phyloP scores from a whole-genome alignment of 306 rosid genomes.

The Medicago lupulina region DNA sequence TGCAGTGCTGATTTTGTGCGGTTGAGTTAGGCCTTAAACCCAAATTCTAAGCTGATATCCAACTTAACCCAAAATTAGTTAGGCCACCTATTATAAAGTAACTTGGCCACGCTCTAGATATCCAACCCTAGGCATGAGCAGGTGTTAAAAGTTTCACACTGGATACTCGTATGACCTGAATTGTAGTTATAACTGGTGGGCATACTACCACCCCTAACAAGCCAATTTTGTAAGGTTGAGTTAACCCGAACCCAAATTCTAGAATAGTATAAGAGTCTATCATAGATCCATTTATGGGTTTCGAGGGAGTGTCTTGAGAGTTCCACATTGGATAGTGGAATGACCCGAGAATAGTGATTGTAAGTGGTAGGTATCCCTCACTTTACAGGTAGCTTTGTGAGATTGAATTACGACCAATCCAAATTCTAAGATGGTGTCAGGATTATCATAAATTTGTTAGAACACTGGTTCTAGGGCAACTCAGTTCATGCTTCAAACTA shows the following conservation, averaged over 20 bases:
- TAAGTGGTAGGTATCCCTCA: neutral
- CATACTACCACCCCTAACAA: too few species aligned
- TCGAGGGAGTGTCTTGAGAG: neutral
- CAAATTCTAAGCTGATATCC: too few species aligned
- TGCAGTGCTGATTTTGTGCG: too few species aligned
- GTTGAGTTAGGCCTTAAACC: too few species aligned
- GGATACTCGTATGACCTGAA: too few species aligned
- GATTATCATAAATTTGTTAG: neutral
- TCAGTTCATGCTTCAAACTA: neutral
- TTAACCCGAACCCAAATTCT: neutral
- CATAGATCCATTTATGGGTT: neutral
- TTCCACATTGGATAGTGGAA: neutral
- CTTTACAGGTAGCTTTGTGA: neutral
- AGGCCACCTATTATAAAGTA: too few species aligned
- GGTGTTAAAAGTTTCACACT: too few species aligned
- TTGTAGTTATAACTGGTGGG: too few species aligned
- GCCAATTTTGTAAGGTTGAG: neutral
- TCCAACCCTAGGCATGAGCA: too few species aligned
- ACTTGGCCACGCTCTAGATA: too few species aligned
- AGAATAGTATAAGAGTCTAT: neutral
- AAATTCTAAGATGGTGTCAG: neutral
- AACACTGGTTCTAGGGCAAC: neutral
- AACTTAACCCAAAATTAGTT: too few species aligned
- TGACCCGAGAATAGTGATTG: too few species aligned
- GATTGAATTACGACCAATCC: neutral